These are phyloP conservation scores for Alternaria sp. DNA, from an alignment of 2,329 filamentous ascomycete species.

Conservation along the genomic window DNA sequence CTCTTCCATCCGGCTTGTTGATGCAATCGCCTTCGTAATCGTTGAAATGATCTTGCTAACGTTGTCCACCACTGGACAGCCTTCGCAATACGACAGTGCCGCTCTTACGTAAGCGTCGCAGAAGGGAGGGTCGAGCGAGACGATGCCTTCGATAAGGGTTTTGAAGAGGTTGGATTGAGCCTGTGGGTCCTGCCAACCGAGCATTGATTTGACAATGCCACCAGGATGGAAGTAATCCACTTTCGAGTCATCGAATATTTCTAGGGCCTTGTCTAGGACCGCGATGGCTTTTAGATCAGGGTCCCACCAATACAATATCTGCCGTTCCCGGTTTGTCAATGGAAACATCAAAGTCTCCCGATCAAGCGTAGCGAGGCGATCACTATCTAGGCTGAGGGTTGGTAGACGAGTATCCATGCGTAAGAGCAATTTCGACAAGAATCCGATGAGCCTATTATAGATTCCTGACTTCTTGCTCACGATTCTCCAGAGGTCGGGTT, in stretches of 20 bases:
- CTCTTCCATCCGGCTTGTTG: slow-evolving; percentile 21
- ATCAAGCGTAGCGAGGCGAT: slow-evolving; percentile 36
- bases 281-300: slow-evolving; percentile 41
- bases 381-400: slow-evolving; percentile 12
- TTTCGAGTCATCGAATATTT: slow-evolving; percentile 44
- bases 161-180: slow-evolving; percentile 29
- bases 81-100: slow-evolving; percentile 45
- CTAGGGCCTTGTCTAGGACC: slow-evolving; percentile 49
- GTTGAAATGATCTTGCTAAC: slow-evolving; percentile 33
- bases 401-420: slow-evolving; percentile 38
- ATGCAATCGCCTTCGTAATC: slow-evolving; percentile 32
- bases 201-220: slow-evolving; percentile 46
- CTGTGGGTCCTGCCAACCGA: slow-evolving; percentile 28
- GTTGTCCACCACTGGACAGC: slow-evolving; percentile 21
- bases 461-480: slow-evolving; percentile 45
- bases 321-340: slow-evolving; percentile 35
- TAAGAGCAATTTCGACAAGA: slow-evolving; percentile 40
- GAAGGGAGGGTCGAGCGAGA: slow-evolving; percentile 35
- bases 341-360: slow-evolving; percentile 39
- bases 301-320: slow-evolving; percentile 39
- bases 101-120: slow-evolving; percentile 47
- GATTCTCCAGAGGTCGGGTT: slow-evolving; percentile 38
- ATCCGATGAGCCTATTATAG: slow-evolving; percentile 45
- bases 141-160: slow-evolving; percentile 45
- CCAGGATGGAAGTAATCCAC: slow-evolving; percentile 46